Base-by-base conservation (phyloP, 768 basidiomycete species). In the Cyclocybe aegerita region DNA sequence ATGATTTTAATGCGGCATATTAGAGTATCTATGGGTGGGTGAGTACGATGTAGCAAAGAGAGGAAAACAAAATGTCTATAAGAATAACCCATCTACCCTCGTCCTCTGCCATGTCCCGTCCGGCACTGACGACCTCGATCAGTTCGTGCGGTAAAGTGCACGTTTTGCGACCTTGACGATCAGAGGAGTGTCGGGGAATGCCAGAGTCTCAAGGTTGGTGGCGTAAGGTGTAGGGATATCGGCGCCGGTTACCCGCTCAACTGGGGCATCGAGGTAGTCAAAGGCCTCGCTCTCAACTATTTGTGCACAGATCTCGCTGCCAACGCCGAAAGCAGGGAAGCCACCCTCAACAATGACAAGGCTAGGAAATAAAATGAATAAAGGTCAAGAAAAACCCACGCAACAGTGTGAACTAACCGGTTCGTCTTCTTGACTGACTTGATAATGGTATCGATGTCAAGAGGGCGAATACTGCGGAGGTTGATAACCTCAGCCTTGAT, bases 401-500 rank as follows among this genome's bases (percentile, higher is more conserved):
- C 23, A 47, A 36, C 23, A 29, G 48, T 29, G 23, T 16, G 11
- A 12, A 65, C 82, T 53, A 58, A 88, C 90, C 94, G 81, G 75
- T 96, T 96, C 32, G 97, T 99, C 81, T 99, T 99, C 81, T 98
- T 98, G 62, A 99, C 92, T 7, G 93, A 95, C 63, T 83, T 80
- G 69, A 91, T 95, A 72, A 99, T 98, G 46, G 96, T 98, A 55
- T 94, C 90, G 61, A 98, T 96, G 68, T 99, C 97, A 30, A 99
- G 83, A 53, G 97, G 97, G 54, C 97, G 89, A 67, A 98, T 98
- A 54, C 84, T 86, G 58, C 96, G 82, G 57, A 98, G 81, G 80
- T 99, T 99, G 79, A 99, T 87, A 61, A 99, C 93, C 73, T 99
- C 97, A 17, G 93, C 95, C 67, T 91, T 90, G 76, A 99, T 86